phyloP scores from a whole-genome alignment of 75 land plant species.

The Picea glauca region DNA sequence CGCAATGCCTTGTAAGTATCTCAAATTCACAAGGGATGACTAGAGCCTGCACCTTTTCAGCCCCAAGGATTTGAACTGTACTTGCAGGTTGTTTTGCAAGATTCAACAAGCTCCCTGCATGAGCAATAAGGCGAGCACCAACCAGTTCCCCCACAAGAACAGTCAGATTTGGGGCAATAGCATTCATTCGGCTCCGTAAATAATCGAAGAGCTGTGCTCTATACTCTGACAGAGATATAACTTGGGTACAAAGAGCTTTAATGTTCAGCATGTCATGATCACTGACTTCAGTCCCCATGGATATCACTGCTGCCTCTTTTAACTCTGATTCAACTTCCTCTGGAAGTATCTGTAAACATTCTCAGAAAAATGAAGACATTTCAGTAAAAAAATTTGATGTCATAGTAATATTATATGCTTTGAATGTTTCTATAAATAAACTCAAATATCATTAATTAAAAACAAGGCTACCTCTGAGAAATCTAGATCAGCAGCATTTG shows the following conservation, averaged over 20 bases:
- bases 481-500: slow-evolving; percentile 81
- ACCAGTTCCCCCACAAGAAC: slow-evolving; percentile 96
- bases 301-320: slow-evolving; percentile 80
- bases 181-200: slow-evolving; percentile 87
- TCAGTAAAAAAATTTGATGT: neutral
- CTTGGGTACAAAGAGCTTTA: slow-evolving; percentile 89
- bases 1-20: too few species aligned
- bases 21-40: neutral
- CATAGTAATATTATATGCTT: neutral
- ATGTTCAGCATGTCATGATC: slow-evolving; percentile 85
- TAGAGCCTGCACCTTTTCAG: slow-evolving; percentile 65
- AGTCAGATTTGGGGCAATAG: slow-evolving; percentile 94
- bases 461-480: slow-evolving; percentile 76
- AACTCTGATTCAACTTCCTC: slow-evolving; percentile 87
- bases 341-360: slow-evolving; percentile 45
- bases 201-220: slow-evolving; percentile 93
- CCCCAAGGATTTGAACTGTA: slow-evolving; percentile 97
- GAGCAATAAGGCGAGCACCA: slow-evolving; percentile 96
- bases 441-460: neutral
- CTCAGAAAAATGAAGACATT: neutral
- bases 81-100: slow-evolving; percentile 98
- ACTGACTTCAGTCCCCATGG: slow-evolving; percentile 98
- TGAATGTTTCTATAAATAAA: neutral
- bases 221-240: slow-evolving; percentile 80
- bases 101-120: slow-evolving; percentile 97